phyloP scores from a whole-genome alignment of 805 yeast species.

The Candida krabiensis region DNA sequence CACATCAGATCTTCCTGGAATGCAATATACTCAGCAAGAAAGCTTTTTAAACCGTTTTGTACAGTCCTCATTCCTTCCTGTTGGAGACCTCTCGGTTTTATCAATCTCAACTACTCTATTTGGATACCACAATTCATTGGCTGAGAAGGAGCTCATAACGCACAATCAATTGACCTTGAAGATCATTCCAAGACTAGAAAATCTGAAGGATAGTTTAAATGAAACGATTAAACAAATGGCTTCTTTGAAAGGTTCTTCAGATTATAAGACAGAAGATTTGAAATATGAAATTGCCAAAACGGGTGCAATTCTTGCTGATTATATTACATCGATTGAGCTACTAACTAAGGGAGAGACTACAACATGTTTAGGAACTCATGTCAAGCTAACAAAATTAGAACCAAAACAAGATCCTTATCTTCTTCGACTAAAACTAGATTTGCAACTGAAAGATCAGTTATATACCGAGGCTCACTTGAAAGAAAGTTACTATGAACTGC shows the following conservation, averaged over 20 bases:
- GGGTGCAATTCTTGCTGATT: conserved; percentile 53
- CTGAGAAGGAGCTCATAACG: conserved; percentile 49
- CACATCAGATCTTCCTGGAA: conserved; percentile 22
- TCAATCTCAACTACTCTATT: conserved; percentile 33
- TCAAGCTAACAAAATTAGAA: conserved; percentile 24
- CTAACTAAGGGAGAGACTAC: conserved; percentile 37
- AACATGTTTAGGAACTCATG: conserved; percentile 31
- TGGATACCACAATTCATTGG: conserved; percentile 31
- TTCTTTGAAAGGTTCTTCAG: conserved; percentile 47
- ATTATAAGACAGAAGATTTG: conserved; percentile 57
- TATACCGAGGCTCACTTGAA: conserved; percentile 64
- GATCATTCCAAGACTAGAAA: conserved; percentile 55
- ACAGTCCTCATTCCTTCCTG: conserved; percentile 45
- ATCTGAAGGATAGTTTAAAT: conserved; percentile 51
- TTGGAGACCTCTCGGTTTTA: conserved; percentile 37
- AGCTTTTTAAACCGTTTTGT: conserved; percentile 41
- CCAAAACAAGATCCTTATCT: conserved; percentile 59
- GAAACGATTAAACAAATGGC: conserved; percentile 55
- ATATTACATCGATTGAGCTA: conserved; percentile 44
- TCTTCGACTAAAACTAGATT: conserved; percentile 58
- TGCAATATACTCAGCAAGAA: conserved; percentile 19
- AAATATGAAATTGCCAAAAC: conserved; percentile 62
- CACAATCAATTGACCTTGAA: conserved; percentile 49
- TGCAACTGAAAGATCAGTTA: conserved; percentile 63
- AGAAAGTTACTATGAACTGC: conserved; percentile 65